These are phyloP conservation scores for Bremia lactucae DNA, from an alignment of 352 stramenopile genomes.

Conservation along the genomic window DNA sequence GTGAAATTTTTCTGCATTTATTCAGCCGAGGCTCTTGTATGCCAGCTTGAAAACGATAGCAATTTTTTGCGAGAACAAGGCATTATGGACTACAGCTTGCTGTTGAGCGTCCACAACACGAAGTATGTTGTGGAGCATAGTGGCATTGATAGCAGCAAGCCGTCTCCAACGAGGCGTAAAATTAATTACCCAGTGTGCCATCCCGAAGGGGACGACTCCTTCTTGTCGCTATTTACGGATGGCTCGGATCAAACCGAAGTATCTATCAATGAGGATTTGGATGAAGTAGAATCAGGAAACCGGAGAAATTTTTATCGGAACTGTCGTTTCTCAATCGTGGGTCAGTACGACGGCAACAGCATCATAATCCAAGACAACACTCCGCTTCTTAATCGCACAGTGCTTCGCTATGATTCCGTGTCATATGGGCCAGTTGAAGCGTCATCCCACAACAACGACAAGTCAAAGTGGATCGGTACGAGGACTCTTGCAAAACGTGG, in stretches of 20 bases:
- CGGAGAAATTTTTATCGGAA: conserved; percentile 45
- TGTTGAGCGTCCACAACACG: conserved; percentile 78
- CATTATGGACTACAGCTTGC: conserved; percentile 86
- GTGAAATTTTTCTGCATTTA: background rate
- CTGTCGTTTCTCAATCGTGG: conserved; percentile 66
- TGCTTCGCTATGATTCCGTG: conserved; percentile 39
- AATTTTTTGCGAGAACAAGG: conserved; percentile 65
- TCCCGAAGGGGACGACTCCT: conserved; percentile 36
- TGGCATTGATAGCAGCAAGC: conserved; percentile 23
- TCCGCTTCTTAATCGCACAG: conserved; percentile 27
- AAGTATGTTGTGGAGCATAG: conserved; percentile 76
- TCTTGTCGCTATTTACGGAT: conserved; percentile 27
- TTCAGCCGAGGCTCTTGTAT: conserved; percentile 42
- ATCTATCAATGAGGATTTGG: conserved; percentile 43
- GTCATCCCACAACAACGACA: conserved; percentile 15
- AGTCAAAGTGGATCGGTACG: conserved; percentile 41
- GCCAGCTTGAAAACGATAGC: conserved; percentile 59
- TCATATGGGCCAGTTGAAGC: conserved; percentile 21
- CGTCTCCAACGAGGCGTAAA: conserved; percentile 58
- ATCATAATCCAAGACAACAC: conserved; percentile 25
- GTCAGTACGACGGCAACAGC: conserved; percentile 30
- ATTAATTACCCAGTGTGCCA: conserved; percentile 66
- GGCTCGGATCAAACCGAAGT: conserved; percentile 21
- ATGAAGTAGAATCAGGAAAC: conserved; percentile 43
- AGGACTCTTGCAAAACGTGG: conserved; percentile 52